Base-by-base conservation (phyloP, 73 alveolate species). In the Uronychia setigera region DNA sequence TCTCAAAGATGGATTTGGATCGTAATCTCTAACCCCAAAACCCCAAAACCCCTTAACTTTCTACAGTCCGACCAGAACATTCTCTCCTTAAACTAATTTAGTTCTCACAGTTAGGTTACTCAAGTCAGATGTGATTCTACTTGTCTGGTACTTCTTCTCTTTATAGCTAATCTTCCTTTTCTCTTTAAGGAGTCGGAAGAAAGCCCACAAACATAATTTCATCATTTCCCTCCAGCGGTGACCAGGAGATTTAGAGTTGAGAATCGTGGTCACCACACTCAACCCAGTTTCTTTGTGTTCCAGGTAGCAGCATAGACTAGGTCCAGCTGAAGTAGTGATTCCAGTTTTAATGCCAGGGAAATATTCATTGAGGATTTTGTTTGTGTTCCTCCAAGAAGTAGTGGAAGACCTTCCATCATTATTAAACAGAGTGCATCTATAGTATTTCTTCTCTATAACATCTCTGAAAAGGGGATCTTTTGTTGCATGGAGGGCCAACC, bases 291-390 rank as follows among this genome's bases (percentile, higher is more conserved):
- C 83, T 80, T 35, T n/a, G 67, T 86, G 67, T 29, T 34, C 29
- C 28, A 81, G 74, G 29, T 35, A 35, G 35, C 90, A 46, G 35
- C 94, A 78, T 32, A 94, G 82, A 80, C 98, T 92, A 29, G 98
- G 97, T 14, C 98, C 98, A 26, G 98, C 98, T 30, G 85, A 77
- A 1, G 96, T 93, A 1, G 98, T 94, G 29, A 86, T 84, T 32
- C 98, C 98, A 1, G 98, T 94, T 87, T 94, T 94, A 1, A 92
- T 92, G 5, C 98, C 98, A 74, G 35, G 58, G 86, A 94, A 94
- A 74, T 85, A 79, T 19, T 79, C 75, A 13, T 88, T 88, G 32
- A 94, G 90, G 13, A 94, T 82, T 83, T 94, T 94, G 82, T 94
- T 94, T 27, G 98, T 90, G 81, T 94, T 94, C 19, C 60, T 74